phyloP scores from a whole-genome alignment of 768 basidiomycete genomes.

The Dendrothele bispora region DNA sequence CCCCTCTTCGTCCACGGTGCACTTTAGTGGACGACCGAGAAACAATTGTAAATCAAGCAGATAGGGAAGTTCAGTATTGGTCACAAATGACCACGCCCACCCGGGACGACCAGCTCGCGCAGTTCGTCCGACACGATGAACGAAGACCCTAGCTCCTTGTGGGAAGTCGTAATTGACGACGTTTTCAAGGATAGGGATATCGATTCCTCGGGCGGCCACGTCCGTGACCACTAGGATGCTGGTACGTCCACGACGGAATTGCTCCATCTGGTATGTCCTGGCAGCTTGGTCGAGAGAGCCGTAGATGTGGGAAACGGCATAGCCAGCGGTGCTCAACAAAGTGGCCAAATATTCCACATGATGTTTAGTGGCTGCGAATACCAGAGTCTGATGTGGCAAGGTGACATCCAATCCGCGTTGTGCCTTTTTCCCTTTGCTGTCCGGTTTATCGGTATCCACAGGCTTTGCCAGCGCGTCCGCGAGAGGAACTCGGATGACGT shows the following conservation, averaged over 20 bases:
- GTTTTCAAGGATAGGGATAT: constrained; percentile 94
- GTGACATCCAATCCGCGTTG: constrained; percentile 53
- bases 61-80: constrained; percentile 82
- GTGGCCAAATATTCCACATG: constrained; percentile 93
- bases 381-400: constrained; percentile 86
- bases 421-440: constrained; percentile 47
- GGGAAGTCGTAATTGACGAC: constrained; percentile 99
- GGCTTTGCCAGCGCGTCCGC: constrained; percentile 33
- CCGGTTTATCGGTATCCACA: constrained; percentile 29
- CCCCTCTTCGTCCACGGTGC: constrained; percentile 45
- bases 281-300: constrained; percentile 93
- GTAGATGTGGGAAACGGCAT: constrained; percentile 91
- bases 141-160: constrained; percentile 87
- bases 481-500: constrained; percentile 82
- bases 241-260: constrained; percentile 79
- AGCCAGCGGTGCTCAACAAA: constrained; percentile 78
- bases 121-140: constrained; percentile 96
- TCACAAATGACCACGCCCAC: constrained; percentile 96
- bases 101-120: constrained; percentile 94
- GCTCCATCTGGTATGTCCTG: constrained; percentile 86
- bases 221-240: constrained; percentile 94
- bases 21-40: constrained; percentile 74
- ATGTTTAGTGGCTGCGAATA: constrained; percentile 97
- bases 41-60: constrained; percentile 93
- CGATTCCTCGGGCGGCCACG: constrained; percentile 96